Evolutionary conservation across 2,329 filamentous ascomycete genomes (phyloP).

Genomic region (Dactylellina drechsleri): DNA sequence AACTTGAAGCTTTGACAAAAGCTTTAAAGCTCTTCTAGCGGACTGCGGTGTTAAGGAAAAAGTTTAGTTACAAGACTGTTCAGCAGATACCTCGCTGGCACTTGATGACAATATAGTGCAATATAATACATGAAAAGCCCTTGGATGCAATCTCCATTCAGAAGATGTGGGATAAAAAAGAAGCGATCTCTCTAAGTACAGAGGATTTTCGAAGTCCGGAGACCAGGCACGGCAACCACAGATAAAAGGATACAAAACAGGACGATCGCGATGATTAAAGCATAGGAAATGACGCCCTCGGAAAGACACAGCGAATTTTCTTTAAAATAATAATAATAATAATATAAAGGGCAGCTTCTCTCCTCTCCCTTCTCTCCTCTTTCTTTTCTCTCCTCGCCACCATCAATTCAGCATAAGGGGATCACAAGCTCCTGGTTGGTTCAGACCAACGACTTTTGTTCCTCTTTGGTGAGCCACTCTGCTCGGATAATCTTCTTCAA

Average conservation of each 20-base stretch:
- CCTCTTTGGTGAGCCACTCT: conserved; percentile 38
- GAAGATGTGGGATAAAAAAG: too few species aligned
- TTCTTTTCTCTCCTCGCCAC: neutral
- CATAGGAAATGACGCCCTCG: neutral
- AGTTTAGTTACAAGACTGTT: too few species aligned
- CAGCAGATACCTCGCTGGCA: too few species aligned
- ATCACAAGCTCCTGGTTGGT: neutral
- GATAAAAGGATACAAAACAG: neutral
- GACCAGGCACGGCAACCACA: too few species aligned
- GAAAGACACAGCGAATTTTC: neutral
- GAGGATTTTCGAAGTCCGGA: too few species aligned
- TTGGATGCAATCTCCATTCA: too few species aligned
- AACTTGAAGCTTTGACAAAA: too few species aligned
- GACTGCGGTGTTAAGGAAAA: too few species aligned
- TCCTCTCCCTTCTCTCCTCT: neutral
- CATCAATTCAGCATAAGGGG: neutral
- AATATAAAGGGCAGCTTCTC: neutral
- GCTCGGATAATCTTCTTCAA: conserved; percentile 57
- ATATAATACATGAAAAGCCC: too few species aligned
- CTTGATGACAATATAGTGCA: too few species aligned
- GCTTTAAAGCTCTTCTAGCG: too few species aligned
- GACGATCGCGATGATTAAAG: neutral
- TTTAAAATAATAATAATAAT: neutral
- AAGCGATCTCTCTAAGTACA: too few species aligned
- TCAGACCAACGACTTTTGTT: conserved; percentile 21